Evolutionary conservation across 257 asterid species (phyloP).

Genomic region (Solanum peruvianum): DNA sequence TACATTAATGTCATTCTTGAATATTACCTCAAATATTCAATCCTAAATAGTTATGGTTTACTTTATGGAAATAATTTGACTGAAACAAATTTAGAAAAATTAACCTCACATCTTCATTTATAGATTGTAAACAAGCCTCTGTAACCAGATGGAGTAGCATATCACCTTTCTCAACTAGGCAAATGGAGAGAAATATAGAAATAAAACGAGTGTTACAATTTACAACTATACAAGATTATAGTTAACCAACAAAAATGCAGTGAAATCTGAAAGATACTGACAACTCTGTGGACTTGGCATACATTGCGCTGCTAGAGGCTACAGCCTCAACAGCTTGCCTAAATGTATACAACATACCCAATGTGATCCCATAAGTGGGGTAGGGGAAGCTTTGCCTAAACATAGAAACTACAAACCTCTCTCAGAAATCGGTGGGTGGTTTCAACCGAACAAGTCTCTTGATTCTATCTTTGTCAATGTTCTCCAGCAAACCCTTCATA

Average conservation of each 20-base stretch:
- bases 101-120: not conserved
- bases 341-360: not conserved
- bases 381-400: not conserved
- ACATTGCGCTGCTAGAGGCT: not conserved
- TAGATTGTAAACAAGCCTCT: not conserved
- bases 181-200: too few species aligned
- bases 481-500: conserved; percentile 35
- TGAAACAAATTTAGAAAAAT: not conserved
- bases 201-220: not conserved
- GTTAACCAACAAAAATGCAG: not conserved
- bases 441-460: conserved; percentile 31
- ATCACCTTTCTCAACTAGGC: not conserved
- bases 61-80: not conserved
- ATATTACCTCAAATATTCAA: not conserved
- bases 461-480: conserved; percentile 39
- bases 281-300: not conserved
- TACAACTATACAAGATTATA: not conserved
- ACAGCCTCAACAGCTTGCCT: not conserved
- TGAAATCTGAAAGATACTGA: not conserved
- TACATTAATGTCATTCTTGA: not conserved
- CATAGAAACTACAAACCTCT: not conserved
- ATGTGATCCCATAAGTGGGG: not conserved
- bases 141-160: not conserved
- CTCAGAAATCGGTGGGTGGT: conserved; percentile 34
- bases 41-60: not conserved